phyloP scores from a whole-genome alignment of 1,284 basidiomycete genomes.

The Ceratobasidium papillatum region DNA sequence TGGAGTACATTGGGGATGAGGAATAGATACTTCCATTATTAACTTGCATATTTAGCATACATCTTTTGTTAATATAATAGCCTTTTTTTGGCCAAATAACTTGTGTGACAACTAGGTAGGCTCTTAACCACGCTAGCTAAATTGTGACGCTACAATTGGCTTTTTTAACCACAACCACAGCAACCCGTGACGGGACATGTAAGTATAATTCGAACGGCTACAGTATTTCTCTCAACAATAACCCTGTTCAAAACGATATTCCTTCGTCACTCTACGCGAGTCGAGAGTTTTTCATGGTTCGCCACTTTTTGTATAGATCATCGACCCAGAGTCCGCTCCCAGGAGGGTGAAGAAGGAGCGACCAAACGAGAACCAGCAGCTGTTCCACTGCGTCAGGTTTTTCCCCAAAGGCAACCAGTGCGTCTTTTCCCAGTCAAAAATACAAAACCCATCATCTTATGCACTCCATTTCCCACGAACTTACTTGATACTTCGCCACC shows the following conservation, averaged over 20 bases:
- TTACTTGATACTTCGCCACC: constrained; percentile 19
- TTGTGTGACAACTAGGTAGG: no score
- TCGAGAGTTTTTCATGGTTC: no score
- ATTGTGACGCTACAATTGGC: no score
- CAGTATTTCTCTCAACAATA: no score
- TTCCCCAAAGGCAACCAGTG: constrained; percentile 93
- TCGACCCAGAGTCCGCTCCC: constrained; percentile 75
- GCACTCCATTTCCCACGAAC: not conserved
- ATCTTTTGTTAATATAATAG: no score
- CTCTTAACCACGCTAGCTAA: no score
- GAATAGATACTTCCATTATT: not conserved
- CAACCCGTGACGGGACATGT: no score
- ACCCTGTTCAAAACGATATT: no score
- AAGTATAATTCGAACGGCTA: no score
- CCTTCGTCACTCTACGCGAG: no score
- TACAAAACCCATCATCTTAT: not conserved
- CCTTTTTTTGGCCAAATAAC: no score
- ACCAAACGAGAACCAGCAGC: constrained; percentile 73
- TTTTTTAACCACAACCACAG: no score
- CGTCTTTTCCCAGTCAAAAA: constrained; percentile 53
- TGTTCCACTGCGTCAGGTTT: constrained; percentile 83
- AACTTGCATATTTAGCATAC: not conserved
- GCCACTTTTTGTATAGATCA: constrained; percentile 64
- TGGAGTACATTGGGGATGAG: not conserved
- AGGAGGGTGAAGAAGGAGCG: constrained; percentile 70